phyloP scores from a whole-genome alignment of 345 rosid species.

The Eucalyptus viminalis region DNA sequence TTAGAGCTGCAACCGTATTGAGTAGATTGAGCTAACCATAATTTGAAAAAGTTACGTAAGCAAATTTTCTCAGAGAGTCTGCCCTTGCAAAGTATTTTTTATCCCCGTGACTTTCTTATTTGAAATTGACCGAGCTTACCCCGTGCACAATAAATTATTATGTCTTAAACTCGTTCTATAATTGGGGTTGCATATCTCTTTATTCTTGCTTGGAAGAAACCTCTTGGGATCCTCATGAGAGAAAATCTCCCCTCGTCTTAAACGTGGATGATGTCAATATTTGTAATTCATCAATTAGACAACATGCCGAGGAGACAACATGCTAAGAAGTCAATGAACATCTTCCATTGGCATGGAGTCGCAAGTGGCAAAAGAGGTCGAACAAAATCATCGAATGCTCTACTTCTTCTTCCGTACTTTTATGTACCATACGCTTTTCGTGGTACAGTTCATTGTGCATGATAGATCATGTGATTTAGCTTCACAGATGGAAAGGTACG shows the following conservation, averaged over 20 bases:
- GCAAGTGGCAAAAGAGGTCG: neutral
- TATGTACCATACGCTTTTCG: neutral
- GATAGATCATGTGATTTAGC: neutral
- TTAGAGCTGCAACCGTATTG: neutral
- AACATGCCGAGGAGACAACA: neutral
- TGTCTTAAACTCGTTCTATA: neutral
- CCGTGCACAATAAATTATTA: neutral
- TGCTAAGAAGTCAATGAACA: neutral
- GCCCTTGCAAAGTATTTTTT: neutral
- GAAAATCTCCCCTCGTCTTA: neutral
- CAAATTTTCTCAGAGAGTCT: neutral
- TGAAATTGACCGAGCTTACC: neutral
- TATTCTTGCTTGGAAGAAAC: neutral
- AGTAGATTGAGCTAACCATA: neutral
- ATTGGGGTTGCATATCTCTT: neutral
- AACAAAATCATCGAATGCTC: neutral
- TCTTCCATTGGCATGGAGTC: neutral
- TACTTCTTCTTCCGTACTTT: neutral
- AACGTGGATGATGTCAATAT: neutral
- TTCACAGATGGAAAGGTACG: neutral
- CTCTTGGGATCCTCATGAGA: neutral
- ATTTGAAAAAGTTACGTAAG: neutral
- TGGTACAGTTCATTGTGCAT: neutral
- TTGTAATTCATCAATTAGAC: neutral
- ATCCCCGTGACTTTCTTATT: neutral